Percentiles rank a stretch among this genome's conserved stretches.
These are phyloP conservation scores for Coemansia sp. DNA, from an alignment of 192 early-diverging fungal species.

Conservation along the genomic window DNA sequence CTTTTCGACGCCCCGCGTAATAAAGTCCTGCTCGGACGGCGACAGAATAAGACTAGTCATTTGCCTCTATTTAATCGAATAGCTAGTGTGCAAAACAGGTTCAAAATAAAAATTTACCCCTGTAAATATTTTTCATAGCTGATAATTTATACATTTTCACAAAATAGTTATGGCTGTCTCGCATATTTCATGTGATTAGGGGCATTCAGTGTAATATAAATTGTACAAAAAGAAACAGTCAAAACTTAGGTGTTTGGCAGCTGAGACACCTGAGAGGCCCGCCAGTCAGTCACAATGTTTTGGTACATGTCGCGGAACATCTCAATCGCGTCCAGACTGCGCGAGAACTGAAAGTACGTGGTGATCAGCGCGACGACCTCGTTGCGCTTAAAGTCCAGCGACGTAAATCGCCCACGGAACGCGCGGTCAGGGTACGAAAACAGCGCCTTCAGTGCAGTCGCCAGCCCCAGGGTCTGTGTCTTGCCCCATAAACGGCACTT, in stretches of 20 bases:
- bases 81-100: background rate
- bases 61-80: background rate
- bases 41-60: constrained; percentile 65
- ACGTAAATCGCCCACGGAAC: constrained; percentile 47
- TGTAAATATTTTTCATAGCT: too few relatives aligned
- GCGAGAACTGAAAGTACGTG: constrained; percentile 84
- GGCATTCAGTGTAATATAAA: background rate
- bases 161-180: background rate
- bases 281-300: constrained; percentile 53
- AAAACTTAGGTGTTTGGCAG: background rate
- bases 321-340: constrained; percentile 78
- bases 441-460: constrained; percentile 92
- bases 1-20: constrained; percentile 73
- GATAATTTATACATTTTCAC: too few relatives aligned
- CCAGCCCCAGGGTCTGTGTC: constrained; percentile 91
- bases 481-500: constrained; percentile 99
- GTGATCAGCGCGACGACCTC: constrained; percentile 93
- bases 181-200: background rate
- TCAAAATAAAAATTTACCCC: background rate
- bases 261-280: constrained; percentile 13
- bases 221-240: background rate
- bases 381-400: constrained; percentile 51
- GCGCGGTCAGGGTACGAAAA: constrained; percentile 85
- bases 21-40: constrained; percentile 80
- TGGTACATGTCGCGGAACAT: constrained; percentile 78